These are phyloP conservation scores for Nannochloropsis oceanica DNA, from an alignment of 108 stramenopile genomes.

Conservation along the genomic window DNA sequence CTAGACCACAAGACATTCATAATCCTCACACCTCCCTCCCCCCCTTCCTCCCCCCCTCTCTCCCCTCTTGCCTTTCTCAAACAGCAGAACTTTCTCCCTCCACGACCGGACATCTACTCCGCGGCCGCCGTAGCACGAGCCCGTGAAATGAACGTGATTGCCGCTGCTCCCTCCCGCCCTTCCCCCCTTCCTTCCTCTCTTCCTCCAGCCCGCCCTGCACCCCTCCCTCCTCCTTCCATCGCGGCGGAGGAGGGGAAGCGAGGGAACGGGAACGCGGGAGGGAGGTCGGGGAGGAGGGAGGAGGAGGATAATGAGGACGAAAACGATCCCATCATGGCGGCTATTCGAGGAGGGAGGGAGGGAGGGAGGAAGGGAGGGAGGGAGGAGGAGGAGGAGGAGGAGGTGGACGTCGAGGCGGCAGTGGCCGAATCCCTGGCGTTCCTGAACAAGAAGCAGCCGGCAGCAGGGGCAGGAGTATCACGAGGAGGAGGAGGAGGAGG, in stretches of 20 bases:
- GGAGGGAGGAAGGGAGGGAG: not conserved
- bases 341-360: conserved; percentile 4
- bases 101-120: not conserved
- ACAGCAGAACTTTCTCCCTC: not conserved
- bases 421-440: conserved; percentile 51
- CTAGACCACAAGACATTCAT: no score
- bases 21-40: not conserved
- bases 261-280: not conserved
- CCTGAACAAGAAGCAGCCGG: conserved; percentile 28
- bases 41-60: not conserved
- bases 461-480: conserved; percentile 44
- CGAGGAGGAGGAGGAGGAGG: not conserved
- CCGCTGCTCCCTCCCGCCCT: not conserved
- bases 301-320: not conserved
- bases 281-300: not conserved
- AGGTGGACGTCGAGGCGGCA: not conserved
- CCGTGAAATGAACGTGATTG: not conserved
- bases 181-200: not conserved
- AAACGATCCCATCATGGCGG: conserved; percentile 28
- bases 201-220: not conserved
- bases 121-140: not conserved
- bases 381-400: not conserved
- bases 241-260: not conserved
- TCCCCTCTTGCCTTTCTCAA: not conserved
- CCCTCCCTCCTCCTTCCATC: not conserved